A percentile compares a stretch with the other conserved stretches of the same genome.
phyloP scores from a whole-genome alignment of 2,329 filamentous ascomycete genomes.

The Aspergillus terreus region DNA sequence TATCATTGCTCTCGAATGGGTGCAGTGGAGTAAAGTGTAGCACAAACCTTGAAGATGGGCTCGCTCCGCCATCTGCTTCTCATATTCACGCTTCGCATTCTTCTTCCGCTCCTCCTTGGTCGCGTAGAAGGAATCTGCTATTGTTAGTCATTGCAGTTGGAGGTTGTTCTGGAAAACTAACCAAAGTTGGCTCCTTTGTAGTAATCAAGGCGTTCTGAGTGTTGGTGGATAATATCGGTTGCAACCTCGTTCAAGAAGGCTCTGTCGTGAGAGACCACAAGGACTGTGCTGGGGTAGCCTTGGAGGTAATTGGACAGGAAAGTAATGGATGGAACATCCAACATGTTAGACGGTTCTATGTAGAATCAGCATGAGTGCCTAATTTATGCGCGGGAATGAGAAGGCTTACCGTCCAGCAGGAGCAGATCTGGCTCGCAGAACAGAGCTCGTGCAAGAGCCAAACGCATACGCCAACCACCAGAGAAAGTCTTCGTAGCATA shows the following conservation, averaged over 20 bases:
- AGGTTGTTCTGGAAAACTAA: slow-evolving; percentile 21
- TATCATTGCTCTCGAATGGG: not conserved
- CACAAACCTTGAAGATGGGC: slow-evolving; percentile 73
- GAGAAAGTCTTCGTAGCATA: slow-evolving; percentile 96
- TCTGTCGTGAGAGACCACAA: slow-evolving; percentile 98
- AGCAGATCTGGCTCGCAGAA: slow-evolving; percentile 97
- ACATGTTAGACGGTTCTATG: slow-evolving; percentile 96
- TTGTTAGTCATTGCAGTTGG: slow-evolving; percentile 16
- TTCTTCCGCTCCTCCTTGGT: slow-evolving; percentile 97
- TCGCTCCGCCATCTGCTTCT: slow-evolving; percentile 93
- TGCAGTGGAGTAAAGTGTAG: not conserved
- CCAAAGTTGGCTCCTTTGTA: slow-evolving; percentile 94
- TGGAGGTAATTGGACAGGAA: slow-evolving; percentile 97
- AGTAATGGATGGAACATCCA: slow-evolving; percentile 99
- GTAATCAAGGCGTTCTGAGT: slow-evolving; percentile 95
- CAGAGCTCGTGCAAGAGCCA: slow-evolving; percentile 87
- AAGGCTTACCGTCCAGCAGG: slow-evolving; percentile 67
- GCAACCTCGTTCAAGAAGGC: slow-evolving; percentile 98
- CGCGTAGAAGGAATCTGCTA: slow-evolving; percentile 81
- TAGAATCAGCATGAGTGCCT: slow-evolving; percentile 14
- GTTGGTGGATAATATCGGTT: slow-evolving; percentile 98
- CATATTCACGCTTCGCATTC: slow-evolving; percentile 93
- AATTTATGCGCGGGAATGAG: no score
- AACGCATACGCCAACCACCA: slow-evolving; percentile 98
- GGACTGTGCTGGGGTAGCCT: slow-evolving; percentile 85